These are phyloP conservation scores for Aureobasidium sp. DNA, from an alignment of 2,329 filamentous ascomycete species.

Conservation along the genomic window DNA sequence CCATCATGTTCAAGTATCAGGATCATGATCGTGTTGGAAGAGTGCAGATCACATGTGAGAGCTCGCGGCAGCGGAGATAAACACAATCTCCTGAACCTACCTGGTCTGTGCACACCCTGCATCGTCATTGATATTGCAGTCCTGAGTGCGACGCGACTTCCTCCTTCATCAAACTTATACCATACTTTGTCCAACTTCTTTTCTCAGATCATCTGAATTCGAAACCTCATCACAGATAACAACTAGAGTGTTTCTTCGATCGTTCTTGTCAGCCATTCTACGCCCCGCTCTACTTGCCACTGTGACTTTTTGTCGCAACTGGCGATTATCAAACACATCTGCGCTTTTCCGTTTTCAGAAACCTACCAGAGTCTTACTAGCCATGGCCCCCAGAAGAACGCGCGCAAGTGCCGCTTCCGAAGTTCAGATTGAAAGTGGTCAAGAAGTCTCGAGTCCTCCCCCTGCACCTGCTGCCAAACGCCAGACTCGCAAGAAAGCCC, in stretches of 20 bases:
- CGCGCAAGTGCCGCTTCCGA: slow-evolving; percentile 22
- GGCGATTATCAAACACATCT: not conserved
- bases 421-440: slow-evolving; percentile 27
- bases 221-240: not conserved
- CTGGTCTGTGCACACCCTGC: not conserved
- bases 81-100: slow-evolving; percentile 4
- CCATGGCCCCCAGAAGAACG: slow-evolving; percentile 25
- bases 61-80: not conserved
- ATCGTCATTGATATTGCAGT: slow-evolving; percentile 12
- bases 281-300: slow-evolving; percentile 3
- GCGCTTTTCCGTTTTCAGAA: not conserved
- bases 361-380: not conserved
- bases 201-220: not conserved
- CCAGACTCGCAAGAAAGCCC: slow-evolving; percentile 27
- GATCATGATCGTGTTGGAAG: too few species aligned
- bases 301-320: slow-evolving; percentile 13
- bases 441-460: slow-evolving; percentile 50
- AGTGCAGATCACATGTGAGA: not conserved
- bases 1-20: too few species aligned
- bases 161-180: not conserved
- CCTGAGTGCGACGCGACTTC: slow-evolving; percentile 7
- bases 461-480: slow-evolving; percentile 35
- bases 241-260: not conserved
- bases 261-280: slow-evolving; percentile 7
- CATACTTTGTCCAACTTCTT: not conserved